These are phyloP conservation scores for Erodium chrysanthum DNA, from an alignment of 441 rosid species.

Conservation along the genomic window DNA sequence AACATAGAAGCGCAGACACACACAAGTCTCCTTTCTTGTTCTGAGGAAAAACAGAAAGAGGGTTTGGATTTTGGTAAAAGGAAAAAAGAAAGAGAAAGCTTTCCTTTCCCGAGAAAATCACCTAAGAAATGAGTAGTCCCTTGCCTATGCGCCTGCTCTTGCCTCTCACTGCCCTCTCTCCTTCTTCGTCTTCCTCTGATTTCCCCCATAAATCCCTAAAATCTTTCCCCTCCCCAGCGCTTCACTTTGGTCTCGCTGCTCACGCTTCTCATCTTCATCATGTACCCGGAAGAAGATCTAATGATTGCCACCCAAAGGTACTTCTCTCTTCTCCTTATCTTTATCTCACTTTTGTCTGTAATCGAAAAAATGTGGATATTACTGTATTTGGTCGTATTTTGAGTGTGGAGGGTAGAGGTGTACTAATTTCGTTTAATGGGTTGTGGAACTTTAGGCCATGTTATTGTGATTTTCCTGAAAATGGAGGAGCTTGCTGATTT, in stretches of 20 bases:
- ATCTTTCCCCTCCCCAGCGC: neutral
- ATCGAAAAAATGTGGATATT: neutral
- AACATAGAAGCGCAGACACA: constrained; percentile 3
- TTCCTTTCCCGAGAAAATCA: constrained; percentile 2
- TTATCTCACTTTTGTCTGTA: neutral
- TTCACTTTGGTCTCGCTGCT: neutral
- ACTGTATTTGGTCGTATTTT: neutral
- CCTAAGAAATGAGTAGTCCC: constrained; percentile 5
- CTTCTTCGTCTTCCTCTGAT: neutral
- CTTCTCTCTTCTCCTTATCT: neutral
- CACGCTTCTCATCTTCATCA: neutral
- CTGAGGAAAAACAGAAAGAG: neutral
- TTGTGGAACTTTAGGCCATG: neutral
- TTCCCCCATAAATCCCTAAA: constrained; percentile 7
- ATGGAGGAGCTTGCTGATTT: neutral
- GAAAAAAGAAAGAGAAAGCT: neutral
- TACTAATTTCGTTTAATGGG: neutral
- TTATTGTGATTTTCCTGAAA: neutral
- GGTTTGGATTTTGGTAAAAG: constrained; percentile 1
- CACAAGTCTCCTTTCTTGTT: neutral
- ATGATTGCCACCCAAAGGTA: constrained; percentile 1
- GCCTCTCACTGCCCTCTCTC: constrained; percentile 10
- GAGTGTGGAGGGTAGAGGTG: neutral
- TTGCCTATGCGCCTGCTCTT: constrained; percentile 5
- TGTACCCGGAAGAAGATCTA: neutral